phyloP scores from a whole-genome alignment of 2,329 filamentous ascomycete species.

The Talaromyces sp. region DNA sequence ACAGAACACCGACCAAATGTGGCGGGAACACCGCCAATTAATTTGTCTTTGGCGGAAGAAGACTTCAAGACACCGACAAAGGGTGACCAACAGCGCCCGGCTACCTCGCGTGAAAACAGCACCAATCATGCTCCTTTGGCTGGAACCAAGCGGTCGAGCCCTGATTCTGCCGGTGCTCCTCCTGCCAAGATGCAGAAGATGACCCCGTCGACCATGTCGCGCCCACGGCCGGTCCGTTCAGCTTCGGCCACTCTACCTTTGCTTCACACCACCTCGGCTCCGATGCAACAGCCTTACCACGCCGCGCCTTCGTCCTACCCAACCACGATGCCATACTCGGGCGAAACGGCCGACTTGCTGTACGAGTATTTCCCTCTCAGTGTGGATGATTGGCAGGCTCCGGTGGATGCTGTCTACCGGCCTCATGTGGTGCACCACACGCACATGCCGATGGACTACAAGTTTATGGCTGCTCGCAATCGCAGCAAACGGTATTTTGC shows the following conservation, averaged over 20 bases:
- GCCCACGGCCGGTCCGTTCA: constrained; percentile 26
- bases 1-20: constrained; percentile 29
- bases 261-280: constrained; percentile 17
- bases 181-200: constrained; percentile 36
- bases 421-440: constrained; percentile 94
- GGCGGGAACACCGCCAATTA: constrained; percentile 47
- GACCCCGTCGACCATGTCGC: constrained; percentile 26
- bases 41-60: constrained; percentile 53
- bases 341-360: constrained; percentile 72
- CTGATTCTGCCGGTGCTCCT: constrained; percentile 24
- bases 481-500: constrained; percentile 69
- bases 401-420: constrained; percentile 82
- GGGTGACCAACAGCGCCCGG: constrained; percentile 11
- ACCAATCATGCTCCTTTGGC: constrained; percentile 15
- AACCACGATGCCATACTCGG: constrained; percentile 45
- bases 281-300: constrained; percentile 24
- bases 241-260: constrained; percentile 22
- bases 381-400: constrained; percentile 85
- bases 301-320: constrained; percentile 42
- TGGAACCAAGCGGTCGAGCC: constrained; percentile 20
- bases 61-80: constrained; percentile 38
- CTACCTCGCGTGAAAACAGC: constrained; percentile 13
- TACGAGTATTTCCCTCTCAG: constrained; percentile 95
- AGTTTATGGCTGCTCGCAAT: constrained; percentile 60
- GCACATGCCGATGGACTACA: constrained; percentile 61